phyloP scores from a whole-genome alignment of 139 green algal genomes.

The Tetraselmis chui region DNA sequence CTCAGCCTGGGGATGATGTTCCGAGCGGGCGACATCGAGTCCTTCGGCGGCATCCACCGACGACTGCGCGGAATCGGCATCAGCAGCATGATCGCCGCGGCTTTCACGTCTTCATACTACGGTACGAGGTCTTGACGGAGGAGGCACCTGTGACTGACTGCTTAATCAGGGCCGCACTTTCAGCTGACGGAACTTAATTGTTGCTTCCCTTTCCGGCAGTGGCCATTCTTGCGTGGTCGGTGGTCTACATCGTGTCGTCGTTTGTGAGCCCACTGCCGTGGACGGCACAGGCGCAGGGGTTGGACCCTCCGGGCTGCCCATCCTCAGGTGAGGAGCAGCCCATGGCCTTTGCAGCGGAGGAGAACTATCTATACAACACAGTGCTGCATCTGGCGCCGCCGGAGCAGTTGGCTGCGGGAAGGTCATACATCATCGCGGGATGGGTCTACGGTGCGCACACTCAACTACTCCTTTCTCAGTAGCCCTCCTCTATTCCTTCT shows the following conservation, averaged over 20 bases:
- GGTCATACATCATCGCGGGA: neutral
- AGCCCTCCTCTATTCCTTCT: neutral
- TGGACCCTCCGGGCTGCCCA: neutral
- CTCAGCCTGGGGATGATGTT: neutral
- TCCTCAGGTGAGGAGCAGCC: neutral
- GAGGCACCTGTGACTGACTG: neutral
- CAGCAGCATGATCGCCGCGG: neutral
- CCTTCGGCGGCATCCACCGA: neutral
- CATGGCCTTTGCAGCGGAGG: neutral
- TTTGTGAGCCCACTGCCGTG: neutral
- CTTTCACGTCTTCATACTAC: neutral
- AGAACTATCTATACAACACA: neutral
- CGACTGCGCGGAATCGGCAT: neutral
- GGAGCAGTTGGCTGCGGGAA: neutral
- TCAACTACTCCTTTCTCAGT: neutral
- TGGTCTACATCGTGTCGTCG: neutral
- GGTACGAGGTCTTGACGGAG: neutral
- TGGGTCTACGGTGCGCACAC: neutral
- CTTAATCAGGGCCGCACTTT: neutral
- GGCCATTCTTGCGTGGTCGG: neutral
- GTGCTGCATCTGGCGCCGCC: neutral
- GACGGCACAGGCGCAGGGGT: neutral
- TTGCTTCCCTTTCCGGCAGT: neutral
- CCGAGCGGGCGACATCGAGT: neutral
- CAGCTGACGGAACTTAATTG: neutral